Base-by-base conservation (phyloP, 2,329 filamentous ascomycete genomes). In the Pseudodiploospora longispora region DNA sequence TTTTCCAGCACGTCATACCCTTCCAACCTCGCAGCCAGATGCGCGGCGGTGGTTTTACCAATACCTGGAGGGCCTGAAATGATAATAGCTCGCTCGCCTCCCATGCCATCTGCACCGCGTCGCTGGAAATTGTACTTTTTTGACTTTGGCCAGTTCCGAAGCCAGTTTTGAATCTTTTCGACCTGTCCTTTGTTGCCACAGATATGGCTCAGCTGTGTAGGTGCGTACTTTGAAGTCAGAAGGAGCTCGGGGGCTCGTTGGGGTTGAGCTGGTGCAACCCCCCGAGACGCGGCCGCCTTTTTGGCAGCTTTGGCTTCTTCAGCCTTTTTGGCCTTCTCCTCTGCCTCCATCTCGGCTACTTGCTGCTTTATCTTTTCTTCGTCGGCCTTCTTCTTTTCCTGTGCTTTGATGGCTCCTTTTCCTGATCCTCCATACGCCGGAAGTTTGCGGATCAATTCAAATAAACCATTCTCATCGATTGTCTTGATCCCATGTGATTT, bases 141-240 rank as follows among this genome's bases (percentile, higher is more conserved):
- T 44, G 79, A 80, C 60, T 85, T 86, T 19, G 78, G 78, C 80
- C 91, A 98, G 51, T 82, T 82, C 46, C 80, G 80, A 42, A 98
- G 72, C 93, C 93, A 98, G 29, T 69, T 74, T 58, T 94, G 87
- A 8, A 98, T 83, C 60, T 85, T 94, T 59, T 97, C 90, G 1
- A 98, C 91, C 30, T 83, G 79, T 2, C 69, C 74, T 64, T 97
- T 97, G 67, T 98, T 98, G 51, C 93, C 93, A 61, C 91, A 97
- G 39, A 98, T 95, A 60, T 96, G 90, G 46, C 69, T 84, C 36
- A 94, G 72, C 43, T 84, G 77, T 1, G 85, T 86, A 3, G 93
- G 93, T 0, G 93, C 93, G 64, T 98, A 97, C 57, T 96, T 97
- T 37, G 84, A 86, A 2, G 93, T 98, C 85, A 93, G 95, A 2